Percentiles rank a stretch among this genome's conserved stretches.
Evolutionary conservation across 2,329 filamentous ascomycete genomes (phyloP).

Genomic region (Ophiosphaerella korrae): DNA sequence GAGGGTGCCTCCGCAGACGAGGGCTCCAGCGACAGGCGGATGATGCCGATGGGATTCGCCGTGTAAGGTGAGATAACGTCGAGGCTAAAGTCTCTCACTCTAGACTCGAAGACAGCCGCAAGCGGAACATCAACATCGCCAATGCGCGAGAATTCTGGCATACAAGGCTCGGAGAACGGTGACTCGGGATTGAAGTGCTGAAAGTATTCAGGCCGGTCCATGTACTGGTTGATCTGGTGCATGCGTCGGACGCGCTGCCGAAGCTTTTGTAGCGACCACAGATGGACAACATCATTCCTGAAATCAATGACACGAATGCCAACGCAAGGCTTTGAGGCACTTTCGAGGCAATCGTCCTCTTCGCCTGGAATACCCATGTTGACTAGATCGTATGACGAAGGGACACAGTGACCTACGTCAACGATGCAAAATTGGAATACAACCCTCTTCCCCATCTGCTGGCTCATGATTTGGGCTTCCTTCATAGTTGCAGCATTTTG

Average conservation of each 20-base stretch:
- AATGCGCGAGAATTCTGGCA: conserved; percentile 89
- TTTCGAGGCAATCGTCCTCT: conserved; percentile 81
- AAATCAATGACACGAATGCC: conserved; percentile 91
- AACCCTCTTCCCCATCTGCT: conserved; percentile 89
- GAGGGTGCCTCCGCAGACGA: conserved; percentile 91
- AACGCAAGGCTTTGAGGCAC: conserved; percentile 85
- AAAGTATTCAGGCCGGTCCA: conserved; percentile 92
- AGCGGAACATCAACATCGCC: conserved; percentile 93
- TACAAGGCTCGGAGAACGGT: conserved; percentile 87
- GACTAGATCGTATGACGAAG: conserved; percentile 95
- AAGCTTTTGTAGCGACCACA: conserved; percentile 95
- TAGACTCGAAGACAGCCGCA: conserved; percentile 88
- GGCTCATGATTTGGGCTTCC: conserved; percentile 97
- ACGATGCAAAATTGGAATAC: conserved; percentile 95
- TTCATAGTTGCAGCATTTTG: conserved; percentile 88
- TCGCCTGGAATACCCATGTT: conserved; percentile 88
- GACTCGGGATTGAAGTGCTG: conserved; percentile 92
- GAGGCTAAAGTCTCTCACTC: conserved; percentile 90
- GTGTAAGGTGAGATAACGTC: conserved; percentile 94
- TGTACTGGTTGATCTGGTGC: conserved; percentile 96
- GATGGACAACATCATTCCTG: conserved; percentile 79
- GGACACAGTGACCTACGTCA: conserved; percentile 83
- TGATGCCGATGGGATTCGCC: conserved; percentile 84
- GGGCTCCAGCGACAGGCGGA: conserved; percentile 89
- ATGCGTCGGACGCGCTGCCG: conserved; percentile 86